Base-by-base conservation (phyloP, 2,329 filamentous ascomycete species). In the Arachnomyces sp. region DNA sequence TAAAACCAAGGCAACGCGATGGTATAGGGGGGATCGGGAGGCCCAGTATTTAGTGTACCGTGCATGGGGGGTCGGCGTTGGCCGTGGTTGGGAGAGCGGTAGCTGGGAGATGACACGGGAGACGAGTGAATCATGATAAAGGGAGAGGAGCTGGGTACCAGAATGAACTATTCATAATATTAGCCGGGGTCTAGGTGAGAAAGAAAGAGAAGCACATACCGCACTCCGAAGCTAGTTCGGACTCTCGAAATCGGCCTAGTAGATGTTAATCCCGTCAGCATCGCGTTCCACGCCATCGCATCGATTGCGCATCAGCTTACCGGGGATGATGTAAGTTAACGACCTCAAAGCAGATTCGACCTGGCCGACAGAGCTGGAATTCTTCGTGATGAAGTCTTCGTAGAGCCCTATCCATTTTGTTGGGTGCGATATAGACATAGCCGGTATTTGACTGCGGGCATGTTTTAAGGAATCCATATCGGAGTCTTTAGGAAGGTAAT, bases 291-390 rank as follows among this genome's bases (percentile, higher is more conserved):
- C 21, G 21, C 21, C 5, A 25, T 25, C 5, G 21, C 5, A 25
- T 25, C 5, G 21, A 25, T 25, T 5, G 5, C 40, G 42, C 46
- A 25, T 25, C 21, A 25, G 38, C 31, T 25, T 35, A 61, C 84
- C 89, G 43, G 90, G 92, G 36, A 96, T 92, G 50, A 98, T 88
- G 62, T 98, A 98, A 35, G 90, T 95, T 49, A 98, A 68, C 18
- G 88, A 95, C 30, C 92, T 80, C 57, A 98, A 69, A 11, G 88
- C 87, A 47, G 86, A 93, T 69, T 98, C 92, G 48, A 98, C 90
- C 68, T 95, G 89, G 36, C 87, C 86, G 39, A 98, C 88, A 44
- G 93, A 87, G 56, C 87, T 84, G 45, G 88, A 82, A 62, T 98
- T 98, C 68, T 90, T 92, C 47, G 86, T 84, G 69, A 98, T 90